Base-by-base conservation (phyloP, 2,329 filamentous ascomycete genomes). In the Talaromyces sp. region DNA sequence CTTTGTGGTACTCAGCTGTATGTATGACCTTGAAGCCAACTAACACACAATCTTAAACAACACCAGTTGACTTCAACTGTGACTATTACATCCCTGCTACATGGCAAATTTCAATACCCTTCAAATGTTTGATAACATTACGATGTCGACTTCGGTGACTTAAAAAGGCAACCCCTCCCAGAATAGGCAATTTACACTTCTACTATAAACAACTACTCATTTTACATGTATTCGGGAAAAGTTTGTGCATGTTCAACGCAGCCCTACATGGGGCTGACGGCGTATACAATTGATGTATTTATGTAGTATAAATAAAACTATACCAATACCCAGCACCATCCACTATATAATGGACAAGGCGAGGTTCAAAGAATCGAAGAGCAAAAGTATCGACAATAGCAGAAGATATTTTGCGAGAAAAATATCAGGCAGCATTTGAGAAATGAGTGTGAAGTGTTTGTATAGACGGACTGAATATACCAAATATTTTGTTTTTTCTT, bases 221-320 rank as follows among this genome's bases (percentile, higher is more conserved):
- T 29, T 35, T 12, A n/a, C n/a, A n/a, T 38, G 8, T 38, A 38
- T 17, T 1, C n/a, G 14, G 35, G n/a, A 38, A n/a, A 38, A 6
- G 3, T 35, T 17, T 35, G 1, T 35, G 32, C 32, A 35, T 35
- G 35, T 38, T 38, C 35, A 38, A n/a, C 35, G 35, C 24, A 52
- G 56, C 57, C 59, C 59, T 61, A 58, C 59, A 41, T 61, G 59
- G 56, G 59, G 29, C 56, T 58, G 59, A 52, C 59, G 43, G 50
- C 46, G 56, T 58, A 56, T 61, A 61, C 50, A 51, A 60, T 52
- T 27, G 48, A 51, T 46, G 7, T 2, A n/a, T n/a, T n/a, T 38
- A 55, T 61, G 57, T 38, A 61, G 53, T 58, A 52, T 29, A 50
- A 26, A 29, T 57, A 57, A 32, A 32, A 52, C 57, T 56, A 58